phyloP scores from a whole-genome alignment of 2,329 filamentous ascomycete genomes.

The Cercospora zeina region DNA sequence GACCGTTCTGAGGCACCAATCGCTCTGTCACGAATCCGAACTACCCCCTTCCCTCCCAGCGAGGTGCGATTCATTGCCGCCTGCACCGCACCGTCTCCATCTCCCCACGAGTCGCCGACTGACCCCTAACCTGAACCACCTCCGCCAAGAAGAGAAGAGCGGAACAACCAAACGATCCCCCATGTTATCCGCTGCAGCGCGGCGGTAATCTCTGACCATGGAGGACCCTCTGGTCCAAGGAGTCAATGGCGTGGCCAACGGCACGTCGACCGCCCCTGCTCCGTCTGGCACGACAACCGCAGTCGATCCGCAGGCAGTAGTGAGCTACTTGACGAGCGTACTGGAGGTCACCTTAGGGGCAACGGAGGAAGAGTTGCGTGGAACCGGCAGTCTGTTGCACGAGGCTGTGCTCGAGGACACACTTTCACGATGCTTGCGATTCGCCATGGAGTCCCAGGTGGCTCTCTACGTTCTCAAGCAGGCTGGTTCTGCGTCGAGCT shows the following conservation, averaged over 20 bases:
- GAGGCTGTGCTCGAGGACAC: conserved; percentile 72
- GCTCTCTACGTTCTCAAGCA: conserved; percentile 92
- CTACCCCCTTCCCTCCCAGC: not conserved
- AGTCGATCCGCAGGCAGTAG: conserved; percentile 52
- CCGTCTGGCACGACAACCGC: conserved; percentile 24
- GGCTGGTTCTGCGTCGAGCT: conserved; percentile 44
- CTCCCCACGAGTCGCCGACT: not conserved
- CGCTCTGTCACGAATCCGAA: conserved; percentile 6
- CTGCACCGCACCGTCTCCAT: not conserved
- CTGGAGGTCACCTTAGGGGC: conserved; percentile 53
- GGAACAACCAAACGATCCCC: not conserved
- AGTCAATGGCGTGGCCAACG: conserved; percentile 41
- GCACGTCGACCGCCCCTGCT: conserved; percentile 33
- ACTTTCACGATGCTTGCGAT: conserved; percentile 80
- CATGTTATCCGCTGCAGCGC: conserved; percentile 12
- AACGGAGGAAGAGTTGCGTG: conserved; percentile 73
- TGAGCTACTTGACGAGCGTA: conserved; percentile 52
- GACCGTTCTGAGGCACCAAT: not conserved
- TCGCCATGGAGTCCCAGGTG: conserved; percentile 82
- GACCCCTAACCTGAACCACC: conserved; percentile 12
- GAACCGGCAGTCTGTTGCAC: conserved; percentile 78
- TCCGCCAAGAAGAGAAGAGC: conserved; percentile 10
- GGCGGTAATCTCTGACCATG: conserved; percentile 32
- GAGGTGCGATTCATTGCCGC: not conserved
- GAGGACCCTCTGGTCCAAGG: conserved; percentile 43